phyloP scores from a whole-genome alignment of 1,284 basidiomycete genomes.

The Cutaneotrichosporon sp. region DNA sequence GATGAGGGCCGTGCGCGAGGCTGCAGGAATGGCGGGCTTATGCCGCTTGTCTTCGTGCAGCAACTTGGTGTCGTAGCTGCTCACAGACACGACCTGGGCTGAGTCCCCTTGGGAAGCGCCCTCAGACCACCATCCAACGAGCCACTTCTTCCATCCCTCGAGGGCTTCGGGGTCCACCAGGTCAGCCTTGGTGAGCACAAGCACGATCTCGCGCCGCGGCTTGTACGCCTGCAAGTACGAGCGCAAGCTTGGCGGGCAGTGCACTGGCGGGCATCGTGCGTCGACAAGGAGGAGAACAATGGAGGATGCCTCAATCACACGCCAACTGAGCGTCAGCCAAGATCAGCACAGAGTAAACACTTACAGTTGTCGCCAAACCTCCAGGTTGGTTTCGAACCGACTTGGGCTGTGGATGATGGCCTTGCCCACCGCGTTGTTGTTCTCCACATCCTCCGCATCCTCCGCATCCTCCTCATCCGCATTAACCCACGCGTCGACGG shows the following conservation, averaged over 20 bases:
- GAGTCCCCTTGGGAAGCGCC: too few species aligned
- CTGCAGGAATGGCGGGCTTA: constrained; percentile 62
- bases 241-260: constrained; percentile 55
- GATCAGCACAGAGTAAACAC: constrained; percentile 48
- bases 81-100: constrained; percentile 61
- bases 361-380: constrained; percentile 75
- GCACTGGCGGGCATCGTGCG: constrained; percentile 69
- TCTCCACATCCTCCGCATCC: constrained; percentile 7
- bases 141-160: constrained; percentile 64
- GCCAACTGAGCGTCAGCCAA: constrained; percentile 58
- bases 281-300: constrained; percentile 80
- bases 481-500: constrained; percentile 56
- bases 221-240: constrained; percentile 50
- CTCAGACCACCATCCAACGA: constrained; percentile 53
- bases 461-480: constrained; percentile 20
- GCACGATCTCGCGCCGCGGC: constrained; percentile 58
- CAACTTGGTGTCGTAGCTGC: constrained; percentile 61
- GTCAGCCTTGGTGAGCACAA: constrained; percentile 81
- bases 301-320: constrained; percentile 76
- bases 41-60: constrained; percentile 31
- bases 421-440: not conserved
- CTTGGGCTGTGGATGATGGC: constrained; percentile 47
- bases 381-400: constrained; percentile 80
- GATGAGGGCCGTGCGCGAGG: constrained; percentile 56
- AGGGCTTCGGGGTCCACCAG: constrained; percentile 60